phyloP scores from a whole-genome alignment of 306 rosid genomes.

The Citrullus colocynthis region DNA sequence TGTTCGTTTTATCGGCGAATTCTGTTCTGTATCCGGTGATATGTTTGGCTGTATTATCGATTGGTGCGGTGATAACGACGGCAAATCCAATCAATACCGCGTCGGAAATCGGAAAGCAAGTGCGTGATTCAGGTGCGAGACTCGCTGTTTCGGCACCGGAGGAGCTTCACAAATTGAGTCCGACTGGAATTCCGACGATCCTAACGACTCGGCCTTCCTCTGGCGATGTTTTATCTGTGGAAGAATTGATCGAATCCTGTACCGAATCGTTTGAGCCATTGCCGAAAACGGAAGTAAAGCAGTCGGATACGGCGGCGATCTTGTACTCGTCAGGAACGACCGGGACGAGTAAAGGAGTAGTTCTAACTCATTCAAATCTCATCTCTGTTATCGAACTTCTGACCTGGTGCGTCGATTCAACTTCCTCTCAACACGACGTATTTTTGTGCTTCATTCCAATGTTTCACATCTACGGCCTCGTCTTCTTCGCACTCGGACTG shows the following conservation, averaged over 20 bases:
- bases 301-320: slow-evolving; percentile 71
- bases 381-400: slow-evolving; percentile 34
- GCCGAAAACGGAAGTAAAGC: slow-evolving; percentile 18
- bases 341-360: slow-evolving; percentile 73
- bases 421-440: slow-evolving; percentile 37
- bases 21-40: slow-evolving; percentile 49
- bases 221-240: slow-evolving; percentile 25
- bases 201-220: slow-evolving; percentile 24
- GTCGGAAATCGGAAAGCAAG: slow-evolving; percentile 65
- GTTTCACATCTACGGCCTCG: slow-evolving; percentile 75
- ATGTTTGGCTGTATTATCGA: slow-evolving; percentile 56
- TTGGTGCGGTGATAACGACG: slow-evolving; percentile 67
- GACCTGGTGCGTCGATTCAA: slow-evolving; percentile 37
- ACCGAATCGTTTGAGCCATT: slow-evolving; percentile 26
- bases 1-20: slow-evolving; percentile 58
- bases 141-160: slow-evolving; percentile 61
- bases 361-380: slow-evolving; percentile 64
- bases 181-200: slow-evolving; percentile 50
- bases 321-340: slow-evolving; percentile 90
- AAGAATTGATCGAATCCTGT: slow-evolving; percentile 57
- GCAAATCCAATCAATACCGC: slow-evolving; percentile 63
- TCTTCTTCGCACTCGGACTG: slow-evolving; percentile 59
- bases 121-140: slow-evolving; percentile 50
- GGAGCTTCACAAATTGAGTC: slow-evolving; percentile 44
- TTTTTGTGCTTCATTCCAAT: slow-evolving; percentile 79